Percentiles rank a stretch among this genome's conserved stretches.
These are phyloP conservation scores for Prunus salicina DNA, from an alignment of 306 rosid species.

Conservation along the genomic window DNA sequence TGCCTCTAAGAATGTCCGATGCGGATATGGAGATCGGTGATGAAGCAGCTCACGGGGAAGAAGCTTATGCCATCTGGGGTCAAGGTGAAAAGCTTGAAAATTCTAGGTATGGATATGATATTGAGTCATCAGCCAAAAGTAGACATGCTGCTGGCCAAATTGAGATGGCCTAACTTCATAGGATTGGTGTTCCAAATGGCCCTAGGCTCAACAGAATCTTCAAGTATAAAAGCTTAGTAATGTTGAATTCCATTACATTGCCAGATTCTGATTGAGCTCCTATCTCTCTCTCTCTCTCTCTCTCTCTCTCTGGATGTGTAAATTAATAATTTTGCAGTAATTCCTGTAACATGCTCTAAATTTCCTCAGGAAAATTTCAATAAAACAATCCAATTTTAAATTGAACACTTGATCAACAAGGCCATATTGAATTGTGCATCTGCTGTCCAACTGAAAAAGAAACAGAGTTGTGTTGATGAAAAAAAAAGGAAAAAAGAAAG, in stretches of 20 bases:
- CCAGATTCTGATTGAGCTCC: neutral
- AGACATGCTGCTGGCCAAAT: conserved; percentile 11
- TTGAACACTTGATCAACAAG: neutral
- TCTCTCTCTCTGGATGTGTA: neutral
- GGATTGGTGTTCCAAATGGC: no score
- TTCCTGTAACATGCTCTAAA: neutral
- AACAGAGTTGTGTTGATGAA: neutral
- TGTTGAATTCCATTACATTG: neutral
- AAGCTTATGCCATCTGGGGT: conserved; percentile 50
- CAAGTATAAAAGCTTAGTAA: no score
- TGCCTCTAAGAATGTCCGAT: conserved; percentile 43
- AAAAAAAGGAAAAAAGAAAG: neutral
- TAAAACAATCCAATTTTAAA: neutral
- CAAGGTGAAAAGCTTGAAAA: conserved; percentile 36
- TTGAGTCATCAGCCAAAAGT: neutral
- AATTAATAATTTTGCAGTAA: neutral
- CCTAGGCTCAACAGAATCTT: no score
- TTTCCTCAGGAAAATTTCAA: neutral
- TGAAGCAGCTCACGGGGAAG: conserved; percentile 48
- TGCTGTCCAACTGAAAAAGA: neutral
- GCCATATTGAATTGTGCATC: neutral
- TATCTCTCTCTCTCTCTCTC: no score
- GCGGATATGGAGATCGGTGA: conserved; percentile 46
- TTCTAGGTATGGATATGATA: conserved; percentile 9
- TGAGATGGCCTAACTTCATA: conserved; percentile 19